A percentile compares a stretch with the other conserved stretches of the same genome.
These are phyloP conservation scores for Mrakia frigida DNA, from an alignment of 768 basidiomycete genomes.

Conservation along the genomic window DNA sequence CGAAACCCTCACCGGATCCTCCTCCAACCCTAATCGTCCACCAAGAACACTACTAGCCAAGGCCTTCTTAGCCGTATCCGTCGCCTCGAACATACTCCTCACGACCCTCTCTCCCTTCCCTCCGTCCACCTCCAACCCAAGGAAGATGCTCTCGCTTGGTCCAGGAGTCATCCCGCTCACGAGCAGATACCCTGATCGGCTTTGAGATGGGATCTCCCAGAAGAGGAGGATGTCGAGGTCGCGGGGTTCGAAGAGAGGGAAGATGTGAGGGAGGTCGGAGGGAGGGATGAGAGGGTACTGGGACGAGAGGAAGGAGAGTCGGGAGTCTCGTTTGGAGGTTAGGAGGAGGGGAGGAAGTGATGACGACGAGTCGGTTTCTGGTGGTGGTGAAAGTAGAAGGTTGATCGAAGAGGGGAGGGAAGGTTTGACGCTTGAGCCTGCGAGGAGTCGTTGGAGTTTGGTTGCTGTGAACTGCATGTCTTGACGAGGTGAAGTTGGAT, in stretches of 20 bases:
- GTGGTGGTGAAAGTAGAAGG: not conserved
- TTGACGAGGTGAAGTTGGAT: not conserved
- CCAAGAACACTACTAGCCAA: constrained; percentile 62
- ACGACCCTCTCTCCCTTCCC: constrained; percentile 52
- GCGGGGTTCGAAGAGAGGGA: constrained; percentile 72
- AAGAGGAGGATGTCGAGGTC: constrained; percentile 67
- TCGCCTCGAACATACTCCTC: constrained; percentile 88
- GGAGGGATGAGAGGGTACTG: constrained; percentile 54
- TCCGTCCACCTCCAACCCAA: constrained; percentile 54
- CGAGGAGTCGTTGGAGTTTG: constrained; percentile 26
- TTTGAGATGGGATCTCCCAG: constrained; percentile 64
- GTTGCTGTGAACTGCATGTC: constrained; percentile 26
- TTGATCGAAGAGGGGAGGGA: constrained; percentile 13
- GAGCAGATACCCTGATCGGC: constrained; percentile 59
- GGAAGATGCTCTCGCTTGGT: constrained; percentile 62
- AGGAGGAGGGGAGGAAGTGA: constrained; percentile 8
- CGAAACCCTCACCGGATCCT: constrained; percentile 62
- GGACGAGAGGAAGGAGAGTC: constrained; percentile 40
- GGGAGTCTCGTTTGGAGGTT: constrained; percentile 46
- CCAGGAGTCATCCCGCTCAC: constrained; percentile 61
- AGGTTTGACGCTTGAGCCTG: constrained; percentile 6
- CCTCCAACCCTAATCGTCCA: constrained; percentile 73
- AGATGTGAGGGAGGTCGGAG: constrained; percentile 55
- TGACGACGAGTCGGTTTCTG: not conserved
- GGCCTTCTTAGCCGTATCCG: constrained; percentile 63